Conservation (phyloP, 306 rosid species). For the Echinosophora koreensis region DNA sequence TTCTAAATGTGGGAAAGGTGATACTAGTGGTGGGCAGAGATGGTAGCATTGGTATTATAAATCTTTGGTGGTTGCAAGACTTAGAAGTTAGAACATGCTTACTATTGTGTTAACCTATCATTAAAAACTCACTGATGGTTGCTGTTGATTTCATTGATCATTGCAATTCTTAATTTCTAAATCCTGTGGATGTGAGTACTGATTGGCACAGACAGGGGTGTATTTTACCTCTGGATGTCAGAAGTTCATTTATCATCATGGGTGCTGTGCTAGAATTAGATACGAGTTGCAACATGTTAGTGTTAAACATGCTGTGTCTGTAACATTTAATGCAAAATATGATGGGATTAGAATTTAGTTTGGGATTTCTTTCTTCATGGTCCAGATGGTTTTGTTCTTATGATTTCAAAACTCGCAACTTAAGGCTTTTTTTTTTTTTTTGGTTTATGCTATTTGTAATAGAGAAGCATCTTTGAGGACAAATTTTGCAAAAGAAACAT, state of each 20-base stretch:
- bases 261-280: not conserved
- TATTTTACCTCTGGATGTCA: not conserved
- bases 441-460: conserved; percentile 32
- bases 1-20: not conserved
- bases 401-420: not conserved
- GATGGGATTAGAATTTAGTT: not conserved
- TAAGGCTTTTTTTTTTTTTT: not conserved
- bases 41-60: not conserved
- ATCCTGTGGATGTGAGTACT: not conserved
- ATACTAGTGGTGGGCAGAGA: not conserved
- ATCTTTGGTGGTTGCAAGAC: conserved; percentile 1
- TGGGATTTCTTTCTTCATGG: not conserved
- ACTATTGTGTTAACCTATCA: not conserved
- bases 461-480: conserved; percentile 45
- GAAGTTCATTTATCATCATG: not conserved
- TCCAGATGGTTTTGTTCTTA: conserved; percentile 6
- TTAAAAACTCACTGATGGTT: not conserved
- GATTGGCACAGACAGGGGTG: not conserved
- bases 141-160: not conserved
- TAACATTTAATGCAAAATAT: conserved; percentile 19
- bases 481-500: conserved; percentile 47
- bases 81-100: not conserved
- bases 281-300: not conserved
- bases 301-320: not conserved
- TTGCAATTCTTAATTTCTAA: not conserved